Conservation (phyloP, 1,284 basidiomycete genomes). For the Cystodermella granulosa region DNA sequence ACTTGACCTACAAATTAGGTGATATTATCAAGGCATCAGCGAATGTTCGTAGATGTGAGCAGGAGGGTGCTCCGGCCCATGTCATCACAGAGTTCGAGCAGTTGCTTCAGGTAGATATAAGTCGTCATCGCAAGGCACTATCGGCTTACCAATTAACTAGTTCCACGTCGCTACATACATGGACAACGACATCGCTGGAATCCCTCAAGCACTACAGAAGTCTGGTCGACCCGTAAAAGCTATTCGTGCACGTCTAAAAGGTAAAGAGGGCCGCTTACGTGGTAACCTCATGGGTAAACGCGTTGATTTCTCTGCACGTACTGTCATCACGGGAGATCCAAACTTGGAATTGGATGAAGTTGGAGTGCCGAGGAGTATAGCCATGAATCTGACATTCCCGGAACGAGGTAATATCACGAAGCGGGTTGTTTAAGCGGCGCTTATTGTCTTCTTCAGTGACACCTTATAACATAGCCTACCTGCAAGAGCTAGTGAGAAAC, state of each 20-base stretch:
- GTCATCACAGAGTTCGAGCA: slow-evolving; percentile 97
- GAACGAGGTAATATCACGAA: slow-evolving; percentile 70
- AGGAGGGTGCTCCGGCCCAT: slow-evolving; percentile 94
- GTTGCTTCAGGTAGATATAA: slow-evolving; percentile 69
- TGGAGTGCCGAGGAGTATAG: slow-evolving; percentile 95
- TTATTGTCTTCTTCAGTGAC: slow-evolving; percentile 60
- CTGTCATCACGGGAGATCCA: slow-evolving; percentile 98
- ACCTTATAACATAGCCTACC: slow-evolving; percentile 92
- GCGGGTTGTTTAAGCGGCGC: neutral
- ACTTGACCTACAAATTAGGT: slow-evolving; percentile 96
- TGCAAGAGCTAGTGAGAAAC: slow-evolving; percentile 95
- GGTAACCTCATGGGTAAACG: slow-evolving; percentile 99
- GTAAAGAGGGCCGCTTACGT: slow-evolving; percentile 96
- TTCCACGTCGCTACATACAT: slow-evolving; percentile 99
- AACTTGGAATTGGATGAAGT: slow-evolving; percentile 96
- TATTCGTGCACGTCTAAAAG: slow-evolving; percentile 95
- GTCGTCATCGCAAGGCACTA: slow-evolving; percentile 1
- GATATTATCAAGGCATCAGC: slow-evolving; percentile 96
- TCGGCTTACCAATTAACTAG: slow-evolving; percentile 37
- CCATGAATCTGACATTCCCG: slow-evolving; percentile 96
- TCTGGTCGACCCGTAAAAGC: slow-evolving; percentile 97
- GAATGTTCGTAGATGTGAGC: slow-evolving; percentile 87
- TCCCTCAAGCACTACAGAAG: slow-evolving; percentile 96
- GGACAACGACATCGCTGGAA: slow-evolving; percentile 99
- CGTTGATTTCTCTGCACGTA: slow-evolving; percentile 98